Percentiles rank a stretch among this genome's conserved stretches.
phyloP scores from a whole-genome alignment of 192 early-diverging fungal species.

The Funneliformis mosseae region DNA sequence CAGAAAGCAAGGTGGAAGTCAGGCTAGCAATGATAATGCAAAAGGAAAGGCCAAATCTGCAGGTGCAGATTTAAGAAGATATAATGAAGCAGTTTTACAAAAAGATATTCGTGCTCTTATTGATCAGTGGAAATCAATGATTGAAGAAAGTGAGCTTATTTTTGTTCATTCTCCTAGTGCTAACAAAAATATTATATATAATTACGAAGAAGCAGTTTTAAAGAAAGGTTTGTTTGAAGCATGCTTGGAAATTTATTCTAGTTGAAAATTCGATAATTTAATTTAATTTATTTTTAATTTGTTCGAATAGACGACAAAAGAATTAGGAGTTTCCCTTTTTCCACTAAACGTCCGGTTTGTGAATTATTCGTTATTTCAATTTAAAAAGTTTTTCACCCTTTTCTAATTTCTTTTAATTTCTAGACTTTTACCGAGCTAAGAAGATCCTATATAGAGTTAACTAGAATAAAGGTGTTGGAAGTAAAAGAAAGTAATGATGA shows the following conservation, averaged over 20 bases:
- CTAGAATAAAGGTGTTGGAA: constrained; percentile 55
- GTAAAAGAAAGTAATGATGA: background rate
- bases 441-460: constrained; percentile 66
- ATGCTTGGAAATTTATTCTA: background rate
- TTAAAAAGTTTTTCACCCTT: background rate
- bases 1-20: constrained; percentile 93
- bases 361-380: constrained; percentile 9
- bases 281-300: background rate
- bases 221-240: constrained; percentile 32
- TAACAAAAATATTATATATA: constrained; percentile 56
- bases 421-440: constrained; percentile 67
- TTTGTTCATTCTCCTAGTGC: constrained; percentile 74
- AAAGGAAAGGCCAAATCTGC: constrained; percentile 86
- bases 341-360: constrained; percentile 70
- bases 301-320: constrained; percentile 48
- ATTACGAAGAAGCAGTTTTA: constrained; percentile 53
- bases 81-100: constrained; percentile 85
- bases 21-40: constrained; percentile 76
- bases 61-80: constrained; percentile 84
- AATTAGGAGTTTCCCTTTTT: constrained; percentile 74
- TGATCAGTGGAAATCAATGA: constrained; percentile 66
- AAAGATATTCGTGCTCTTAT: constrained; percentile 79
- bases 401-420: background rate
- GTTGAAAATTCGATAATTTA: background rate
- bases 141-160: constrained; percentile 64